Base-by-base conservation (phyloP, 768 basidiomycete genomes). In the Gymnopilus dilepis region DNA sequence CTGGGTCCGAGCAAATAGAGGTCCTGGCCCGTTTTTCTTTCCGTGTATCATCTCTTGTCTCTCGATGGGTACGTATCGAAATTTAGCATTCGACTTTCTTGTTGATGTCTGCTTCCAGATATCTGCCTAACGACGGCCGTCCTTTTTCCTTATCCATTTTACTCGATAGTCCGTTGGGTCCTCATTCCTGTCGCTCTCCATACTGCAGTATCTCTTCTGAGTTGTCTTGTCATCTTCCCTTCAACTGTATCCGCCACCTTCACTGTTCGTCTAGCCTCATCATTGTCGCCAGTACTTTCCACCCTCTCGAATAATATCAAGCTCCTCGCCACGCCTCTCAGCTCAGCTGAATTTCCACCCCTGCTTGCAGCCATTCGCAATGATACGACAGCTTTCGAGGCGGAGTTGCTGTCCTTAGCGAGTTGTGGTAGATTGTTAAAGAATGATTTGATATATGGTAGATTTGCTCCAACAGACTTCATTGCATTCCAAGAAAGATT, bases 141-240 rank as follows among this genome's bases (percentile, higher is more conserved):
- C 13, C 72, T 92, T 7, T 87, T 83, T 66, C 91, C 91, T 0
- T 91, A 78, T 64, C 85, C 90, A 1, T 83, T 82, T 68, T 92
- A 92, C 70, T 64, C 54, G 57, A 81, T 85, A 17, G 89, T 89
- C 34, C 65, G 74, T 69, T 41, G 70, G 0, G 80, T 91, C 45
- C 65, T 88, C 9, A 38, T 91, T 6, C 90, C 91, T 0, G 63
- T 92, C 6, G 69, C 76, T 0, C 77, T 90, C 55, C 89, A 91
- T 68, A 81, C 83, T 8, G 86, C 79, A 0, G 65, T 92, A 21
- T 72, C 86, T 8, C 74, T 92, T 60, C 48, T 82, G 2, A 67
- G 74, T 5, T 86, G 87, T 2, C 70, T 86, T 4, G 11, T 83
- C 31, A 72, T 92, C 43, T 91, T 91, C 71, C 90, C 91, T 0